Evolutionary conservation across 2,329 filamentous ascomycete genomes (phyloP), one percentile per base, ranked within the genome.

Genomic region (Cladorrhinum sp.): DNA sequence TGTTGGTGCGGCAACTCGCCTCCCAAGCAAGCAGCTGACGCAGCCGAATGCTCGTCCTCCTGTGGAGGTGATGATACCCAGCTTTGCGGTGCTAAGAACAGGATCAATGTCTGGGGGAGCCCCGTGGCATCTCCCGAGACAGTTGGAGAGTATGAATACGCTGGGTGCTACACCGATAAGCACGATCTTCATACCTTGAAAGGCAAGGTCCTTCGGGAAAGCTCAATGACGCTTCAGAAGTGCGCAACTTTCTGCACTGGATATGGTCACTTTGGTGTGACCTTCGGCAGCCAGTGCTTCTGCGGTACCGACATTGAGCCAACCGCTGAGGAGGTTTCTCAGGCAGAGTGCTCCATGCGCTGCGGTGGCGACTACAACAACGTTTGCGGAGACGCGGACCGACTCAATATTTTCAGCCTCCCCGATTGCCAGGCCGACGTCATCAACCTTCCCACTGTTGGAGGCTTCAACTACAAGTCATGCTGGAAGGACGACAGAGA

Each of bases 221-320:
- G 63, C 20, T 66, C 61, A 52, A 75, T 78, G 74, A 75, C 77
- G 6, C 65, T 78, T 13, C 74, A 77, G 36, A 68, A 65, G 59
- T 78, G 76, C 63, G 71, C 72, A 1, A 61, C 64, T 45, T 51
- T 51, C 32, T 70, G 76, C 68, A 61, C 61, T 18, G 68, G 62
- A n/a, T 76, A 72, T 63, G 60, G 66, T 48, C 77, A 71, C 62
- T 77, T 76, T 51, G 76, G 75, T 22, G 66, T 73, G 23, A 73
- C 77, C 61, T 75, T 73, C 57, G 68, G 65, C 2, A 61, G 60
- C 8, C 72, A 78, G 63, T 78, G 76, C 60, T 75, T 63, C 60
- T 74, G 71, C 62, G 70, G 70, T 41, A 62, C 62, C 13, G 18
- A 20, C 7, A 48, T 68, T 49, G 52, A 61, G 50, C 25, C 45